These are phyloP conservation scores for Hortaea werneckii DNA, from an alignment of 2,329 filamentous ascomycete species.

Conservation along the genomic window DNA sequence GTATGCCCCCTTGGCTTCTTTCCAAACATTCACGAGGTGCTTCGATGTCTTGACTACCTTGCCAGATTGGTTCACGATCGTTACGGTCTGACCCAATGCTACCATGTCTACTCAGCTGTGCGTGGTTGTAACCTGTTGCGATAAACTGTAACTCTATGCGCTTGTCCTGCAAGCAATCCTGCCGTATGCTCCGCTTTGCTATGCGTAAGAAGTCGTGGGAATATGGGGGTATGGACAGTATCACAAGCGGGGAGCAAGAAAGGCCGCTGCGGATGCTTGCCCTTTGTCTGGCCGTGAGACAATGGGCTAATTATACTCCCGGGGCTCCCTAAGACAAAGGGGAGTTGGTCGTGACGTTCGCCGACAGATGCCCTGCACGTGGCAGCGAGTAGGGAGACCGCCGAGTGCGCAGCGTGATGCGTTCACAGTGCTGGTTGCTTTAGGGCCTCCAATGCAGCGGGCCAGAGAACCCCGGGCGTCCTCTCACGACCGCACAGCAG, in stretches of 20 bases:
- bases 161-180: slow-evolving; percentile 4
- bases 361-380: too few species aligned
- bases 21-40: slow-evolving; percentile 81
- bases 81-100: slow-evolving; percentile 61
- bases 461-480: not conserved
- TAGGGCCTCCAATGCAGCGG: too few species aligned
- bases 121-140: not conserved
- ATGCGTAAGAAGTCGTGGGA: not conserved
- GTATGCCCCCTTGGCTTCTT: slow-evolving; percentile 82
- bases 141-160: not conserved
- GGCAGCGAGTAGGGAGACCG: too few species aligned
- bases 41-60: slow-evolving; percentile 88
- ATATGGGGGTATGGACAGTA: not conserved
- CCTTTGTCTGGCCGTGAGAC: slow-evolving; percentile 2
- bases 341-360: not conserved
- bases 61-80: slow-evolving; percentile 81
- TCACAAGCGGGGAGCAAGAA: not conserved
- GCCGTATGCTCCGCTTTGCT: not conserved
- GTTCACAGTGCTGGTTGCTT: too few species aligned
- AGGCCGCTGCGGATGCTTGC: not conserved
- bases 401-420: too few species aligned
- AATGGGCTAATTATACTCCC: not conserved
- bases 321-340: not conserved
- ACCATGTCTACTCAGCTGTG: slow-evolving; percentile 8
- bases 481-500: not conserved